Percentiles rank a stretch among this genome's conserved stretches.
Evolutionary conservation across 306 rosid genomes (phyloP).

Genomic region (Glycyrrhiza uralensis): DNA sequence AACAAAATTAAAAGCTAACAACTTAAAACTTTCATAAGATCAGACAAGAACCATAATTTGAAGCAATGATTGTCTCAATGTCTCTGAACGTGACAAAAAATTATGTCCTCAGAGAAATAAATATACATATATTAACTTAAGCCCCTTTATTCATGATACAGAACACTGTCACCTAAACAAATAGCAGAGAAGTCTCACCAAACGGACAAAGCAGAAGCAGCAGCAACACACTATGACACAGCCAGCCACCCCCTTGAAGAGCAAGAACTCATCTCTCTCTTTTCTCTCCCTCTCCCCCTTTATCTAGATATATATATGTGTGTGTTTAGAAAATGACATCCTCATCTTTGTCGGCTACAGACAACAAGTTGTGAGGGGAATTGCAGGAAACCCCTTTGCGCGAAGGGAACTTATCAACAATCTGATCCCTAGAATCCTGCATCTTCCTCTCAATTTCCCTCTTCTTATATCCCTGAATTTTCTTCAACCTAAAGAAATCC

Average conservation of each 20-base stretch:
- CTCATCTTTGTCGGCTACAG: slow-evolving; percentile 59
- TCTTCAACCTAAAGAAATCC: slow-evolving; percentile 93
- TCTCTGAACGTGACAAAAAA: slow-evolving; percentile 25
- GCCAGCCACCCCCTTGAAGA: slow-evolving; percentile 10
- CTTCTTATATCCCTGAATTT: slow-evolving; percentile 85
- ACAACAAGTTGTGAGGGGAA: slow-evolving; percentile 60
- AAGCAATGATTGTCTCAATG: slow-evolving; percentile 21
- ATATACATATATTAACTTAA: slow-evolving; percentile 26
- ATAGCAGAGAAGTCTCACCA: slow-evolving; percentile 13
- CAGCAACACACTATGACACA: slow-evolving; percentile 7
- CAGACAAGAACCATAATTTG: slow-evolving; percentile 18
- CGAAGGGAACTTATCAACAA: slow-evolving; percentile 48
- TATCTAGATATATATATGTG: too few species aligned
- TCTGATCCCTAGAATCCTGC: slow-evolving; percentile 55
- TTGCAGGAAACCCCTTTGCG: slow-evolving; percentile 51
- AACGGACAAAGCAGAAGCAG: neutral
- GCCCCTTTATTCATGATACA: slow-evolving; percentile 39
- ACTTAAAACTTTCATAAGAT: neutral
- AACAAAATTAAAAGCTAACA: slow-evolving; percentile 11
- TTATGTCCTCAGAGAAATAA: slow-evolving; percentile 23
- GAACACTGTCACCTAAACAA: slow-evolving; percentile 27
- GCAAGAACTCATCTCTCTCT: slow-evolving; percentile 22
- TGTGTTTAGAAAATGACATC: slow-evolving; percentile 69
- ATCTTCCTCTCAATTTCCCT: slow-evolving; percentile 76
- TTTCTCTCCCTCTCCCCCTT: too few species aligned